These are phyloP conservation scores for Plantago ovata DNA, from an alignment of 257 asterid genomes.

Conservation along the genomic window DNA sequence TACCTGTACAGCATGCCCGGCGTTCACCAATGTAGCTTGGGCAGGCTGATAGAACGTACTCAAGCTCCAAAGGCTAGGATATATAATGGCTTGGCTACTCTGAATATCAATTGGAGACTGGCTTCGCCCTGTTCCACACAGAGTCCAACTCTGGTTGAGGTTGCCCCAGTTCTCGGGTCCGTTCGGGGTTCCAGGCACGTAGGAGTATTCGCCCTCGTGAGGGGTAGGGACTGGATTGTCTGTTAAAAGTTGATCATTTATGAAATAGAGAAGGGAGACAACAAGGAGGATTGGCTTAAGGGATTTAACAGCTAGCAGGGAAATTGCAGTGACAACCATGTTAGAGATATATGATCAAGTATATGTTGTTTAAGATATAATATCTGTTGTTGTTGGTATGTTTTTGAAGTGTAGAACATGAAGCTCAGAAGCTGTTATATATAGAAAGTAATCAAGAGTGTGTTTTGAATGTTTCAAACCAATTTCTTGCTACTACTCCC, in stretches of 20 bases:
- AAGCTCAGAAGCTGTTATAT: too few species aligned
- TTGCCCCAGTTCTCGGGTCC: slow-evolving; percentile 71
- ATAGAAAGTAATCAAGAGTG: too few species aligned
- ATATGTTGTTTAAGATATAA: too few species aligned
- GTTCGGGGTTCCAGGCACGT: slow-evolving; percentile 16
- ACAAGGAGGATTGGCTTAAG: neutral
- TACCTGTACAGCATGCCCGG: slow-evolving; percentile 64
- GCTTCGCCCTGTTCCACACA: slow-evolving; percentile 41
- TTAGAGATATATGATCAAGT: neutral
- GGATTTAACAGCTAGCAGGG: neutral
- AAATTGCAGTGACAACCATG: neutral
- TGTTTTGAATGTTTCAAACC: too few species aligned
- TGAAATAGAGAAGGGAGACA: neutral
- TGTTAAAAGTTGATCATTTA: slow-evolving; percentile 10
- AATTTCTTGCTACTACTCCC: too few species aligned
- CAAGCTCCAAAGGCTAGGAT: slow-evolving; percentile 27
- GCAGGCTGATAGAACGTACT: slow-evolving; percentile 37
- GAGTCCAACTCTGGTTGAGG: slow-evolving; percentile 38
- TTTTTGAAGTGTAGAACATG: too few species aligned
- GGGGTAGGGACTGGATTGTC: slow-evolving; percentile 23
- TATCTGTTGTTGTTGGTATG: too few species aligned
- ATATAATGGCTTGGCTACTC: slow-evolving; percentile 18
- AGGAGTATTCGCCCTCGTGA: slow-evolving; percentile 32
- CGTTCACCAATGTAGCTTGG: slow-evolving; percentile 40
- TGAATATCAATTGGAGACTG: slow-evolving; percentile 73